These are phyloP conservation scores for Solidago caesia DNA, from an alignment of 129 eudicot species.

Conservation along the genomic window DNA sequence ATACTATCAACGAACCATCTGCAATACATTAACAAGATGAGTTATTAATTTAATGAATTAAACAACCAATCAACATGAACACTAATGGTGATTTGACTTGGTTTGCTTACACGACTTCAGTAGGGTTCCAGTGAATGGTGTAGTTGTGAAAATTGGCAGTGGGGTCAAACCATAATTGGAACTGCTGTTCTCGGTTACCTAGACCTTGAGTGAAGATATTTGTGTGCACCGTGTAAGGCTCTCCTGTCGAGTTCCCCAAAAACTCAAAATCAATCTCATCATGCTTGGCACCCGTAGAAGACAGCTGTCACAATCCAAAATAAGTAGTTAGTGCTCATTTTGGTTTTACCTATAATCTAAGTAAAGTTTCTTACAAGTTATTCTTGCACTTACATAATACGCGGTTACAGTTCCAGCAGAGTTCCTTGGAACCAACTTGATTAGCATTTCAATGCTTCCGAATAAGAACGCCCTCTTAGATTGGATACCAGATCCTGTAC, in stretches of 20 bases:
- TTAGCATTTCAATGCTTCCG: constrained; percentile 59
- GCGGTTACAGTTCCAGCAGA: constrained; percentile 74
- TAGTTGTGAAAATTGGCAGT: constrained; percentile 62
- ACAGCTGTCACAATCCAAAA: constrained; percentile 33
- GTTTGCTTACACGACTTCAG: constrained; percentile 48
- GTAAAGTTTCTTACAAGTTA: background rate
- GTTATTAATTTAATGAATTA: background rate
- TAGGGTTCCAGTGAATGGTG: constrained; percentile 76
- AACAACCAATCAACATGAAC: background rate
- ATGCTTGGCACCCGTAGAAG: constrained; percentile 53
- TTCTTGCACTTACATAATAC: constrained; percentile 45
- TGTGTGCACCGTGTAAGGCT: constrained; percentile 75
- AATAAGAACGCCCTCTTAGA: constrained; percentile 48
- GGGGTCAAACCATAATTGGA: constrained; percentile 73
- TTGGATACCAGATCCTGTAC: constrained; percentile 55
- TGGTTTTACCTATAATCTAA: background rate
- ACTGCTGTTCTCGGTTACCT: constrained; percentile 69
- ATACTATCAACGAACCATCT: constrained; percentile 65
- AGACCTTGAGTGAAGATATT: constrained; percentile 59
- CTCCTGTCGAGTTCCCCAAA: constrained; percentile 60
- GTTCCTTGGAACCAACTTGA: constrained; percentile 55
- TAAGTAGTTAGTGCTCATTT: background rate
- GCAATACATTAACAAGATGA: constrained; percentile 2
- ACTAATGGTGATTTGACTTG: constrained; percentile 1
- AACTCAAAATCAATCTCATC: constrained; percentile 85